Evolutionary conservation across 1,284 basidiomycete species (phyloP).

Genomic region (Rhodotorula sp.): DNA sequence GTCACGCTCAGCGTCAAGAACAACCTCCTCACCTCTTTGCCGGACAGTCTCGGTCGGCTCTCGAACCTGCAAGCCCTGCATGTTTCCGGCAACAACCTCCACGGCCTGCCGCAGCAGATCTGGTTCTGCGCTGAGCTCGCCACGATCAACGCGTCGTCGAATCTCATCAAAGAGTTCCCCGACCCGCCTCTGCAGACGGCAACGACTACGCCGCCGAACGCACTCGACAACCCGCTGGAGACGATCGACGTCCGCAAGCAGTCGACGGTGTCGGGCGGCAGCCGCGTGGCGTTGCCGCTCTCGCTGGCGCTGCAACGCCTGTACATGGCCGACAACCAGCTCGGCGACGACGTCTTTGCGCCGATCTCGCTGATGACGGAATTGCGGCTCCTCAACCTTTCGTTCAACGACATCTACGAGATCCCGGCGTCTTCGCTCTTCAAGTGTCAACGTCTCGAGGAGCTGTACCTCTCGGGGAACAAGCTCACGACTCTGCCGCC

Average conservation of each 20-base stretch:
- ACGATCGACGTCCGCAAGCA: slow-evolving; percentile 46
- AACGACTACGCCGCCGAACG: slow-evolving; percentile 3
- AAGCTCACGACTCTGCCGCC: slow-evolving; percentile 84
- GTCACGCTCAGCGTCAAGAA: slow-evolving; percentile 80
- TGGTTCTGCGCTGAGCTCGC: slow-evolving; percentile 80
- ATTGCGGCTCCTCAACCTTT: slow-evolving; percentile 81
- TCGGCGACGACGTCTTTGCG: slow-evolving; percentile 78
- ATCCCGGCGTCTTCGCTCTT: slow-evolving; percentile 66
- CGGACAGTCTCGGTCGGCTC: slow-evolving; percentile 72
- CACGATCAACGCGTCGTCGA: slow-evolving; percentile 84
- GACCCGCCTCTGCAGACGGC: slow-evolving; percentile 56
- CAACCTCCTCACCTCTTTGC: slow-evolving; percentile 78
- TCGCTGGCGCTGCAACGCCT: slow-evolving; percentile 71
- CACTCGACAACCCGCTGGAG: slow-evolving; percentile 17
- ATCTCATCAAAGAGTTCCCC: slow-evolving; percentile 73
- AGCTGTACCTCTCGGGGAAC: slow-evolving; percentile 92
- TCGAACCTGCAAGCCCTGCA: slow-evolving; percentile 75
- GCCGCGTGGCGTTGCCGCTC: slow-evolving; percentile 60
- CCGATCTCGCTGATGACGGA: slow-evolving; percentile 71
- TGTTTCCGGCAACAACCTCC: slow-evolving; percentile 88
- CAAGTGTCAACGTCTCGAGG: slow-evolving; percentile 67
- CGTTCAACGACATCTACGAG: slow-evolving; percentile 94
- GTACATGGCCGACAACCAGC: slow-evolving; percentile 83
- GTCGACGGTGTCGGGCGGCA: slow-evolving; percentile 39
- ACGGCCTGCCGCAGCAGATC: slow-evolving; percentile 68